Evolutionary conservation across 805 yeast species (phyloP).

Genomic region (Yarrowia sp.): DNA sequence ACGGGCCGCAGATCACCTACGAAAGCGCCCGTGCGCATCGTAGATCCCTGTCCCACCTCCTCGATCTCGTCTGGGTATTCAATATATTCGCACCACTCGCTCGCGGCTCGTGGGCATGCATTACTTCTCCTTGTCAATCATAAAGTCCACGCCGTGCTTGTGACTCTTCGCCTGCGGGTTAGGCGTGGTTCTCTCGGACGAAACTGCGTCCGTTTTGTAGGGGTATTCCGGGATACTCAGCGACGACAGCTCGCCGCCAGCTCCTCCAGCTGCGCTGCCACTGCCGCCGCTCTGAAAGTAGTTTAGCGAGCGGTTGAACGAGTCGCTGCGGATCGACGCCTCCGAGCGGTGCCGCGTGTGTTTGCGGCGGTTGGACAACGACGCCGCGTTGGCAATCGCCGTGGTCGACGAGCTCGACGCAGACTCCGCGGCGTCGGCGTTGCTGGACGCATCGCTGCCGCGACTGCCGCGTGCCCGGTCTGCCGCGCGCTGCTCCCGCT

Average conservation of each 20-base stretch:
- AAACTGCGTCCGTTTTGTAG: conserved; percentile 16
- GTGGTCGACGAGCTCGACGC: not conserved
- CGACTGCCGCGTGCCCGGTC: not conserved
- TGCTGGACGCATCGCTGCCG: not conserved
- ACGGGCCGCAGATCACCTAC: no score
- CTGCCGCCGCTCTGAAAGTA: conserved; percentile 26
- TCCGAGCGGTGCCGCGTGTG: conserved; percentile 20
- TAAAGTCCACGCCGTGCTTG: conserved; percentile 33
- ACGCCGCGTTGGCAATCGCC: conserved; percentile 7
- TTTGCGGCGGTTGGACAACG: not conserved
- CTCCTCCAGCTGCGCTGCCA: not conserved
- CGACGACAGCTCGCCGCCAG: not conserved
- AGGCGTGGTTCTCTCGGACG: conserved; percentile 21
- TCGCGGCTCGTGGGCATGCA: not conserved
- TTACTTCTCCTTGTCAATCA: conserved; percentile 29
- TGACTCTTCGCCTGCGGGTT: conserved; percentile 24
- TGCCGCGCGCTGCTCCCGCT: not conserved
- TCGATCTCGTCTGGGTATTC: not conserved
- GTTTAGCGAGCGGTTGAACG: conserved; percentile 22
- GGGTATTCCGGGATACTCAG: conserved; percentile 15
- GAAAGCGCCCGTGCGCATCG: no score
- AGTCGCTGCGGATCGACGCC: conserved; percentile 1
- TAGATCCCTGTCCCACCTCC: not conserved
- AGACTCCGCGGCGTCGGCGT: not conserved
- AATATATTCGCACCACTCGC: not conserved